A percentile compares a stretch with the other conserved stretches of the same genome.
phyloP scores from a whole-genome alignment of 139 green algal genomes.

The Chlorokybus atmophyticus region DNA sequence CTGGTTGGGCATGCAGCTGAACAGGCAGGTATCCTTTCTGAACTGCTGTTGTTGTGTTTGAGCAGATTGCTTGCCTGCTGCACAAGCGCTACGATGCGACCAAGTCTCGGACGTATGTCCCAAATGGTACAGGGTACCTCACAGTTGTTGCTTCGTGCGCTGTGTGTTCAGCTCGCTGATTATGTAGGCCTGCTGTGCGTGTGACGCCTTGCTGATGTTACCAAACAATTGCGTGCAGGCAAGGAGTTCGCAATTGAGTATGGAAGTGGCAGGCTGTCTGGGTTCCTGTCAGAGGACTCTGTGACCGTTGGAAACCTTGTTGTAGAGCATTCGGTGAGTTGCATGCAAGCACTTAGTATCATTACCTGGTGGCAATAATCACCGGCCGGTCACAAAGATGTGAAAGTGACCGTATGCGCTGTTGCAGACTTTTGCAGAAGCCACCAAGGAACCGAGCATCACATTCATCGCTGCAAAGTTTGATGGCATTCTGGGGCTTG shows the following conservation, averaged over 20 bases:
- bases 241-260: constrained; percentile 94
- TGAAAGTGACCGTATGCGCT: background rate
- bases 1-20: too few species aligned
- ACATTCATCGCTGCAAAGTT: constrained; percentile 93
- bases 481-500: constrained; percentile 95
- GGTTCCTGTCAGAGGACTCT: constrained; percentile 73
- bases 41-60: background rate
- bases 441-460: constrained; percentile 70
- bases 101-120: constrained; percentile 52
- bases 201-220: too few species aligned
- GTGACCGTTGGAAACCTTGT: constrained; percentile 57
- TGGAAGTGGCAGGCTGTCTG: constrained; percentile 72
- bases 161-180: too few species aligned
- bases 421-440: constrained; percentile 31
- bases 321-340: constrained; percentile 41
- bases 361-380: constrained; percentile 1
- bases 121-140: too few species aligned
- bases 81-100: constrained; percentile 73
- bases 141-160: too few species aligned
- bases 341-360: background rate
- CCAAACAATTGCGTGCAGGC: too few species aligned
- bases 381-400: too few species aligned
- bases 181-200: too few species aligned
- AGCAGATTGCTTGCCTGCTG: constrained; percentile 16
- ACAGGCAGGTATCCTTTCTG: too few species aligned